These are phyloP conservation scores for Lecanicillium sp. DNA, from an alignment of 2,329 filamentous ascomycete genomes.

Conservation along the genomic window DNA sequence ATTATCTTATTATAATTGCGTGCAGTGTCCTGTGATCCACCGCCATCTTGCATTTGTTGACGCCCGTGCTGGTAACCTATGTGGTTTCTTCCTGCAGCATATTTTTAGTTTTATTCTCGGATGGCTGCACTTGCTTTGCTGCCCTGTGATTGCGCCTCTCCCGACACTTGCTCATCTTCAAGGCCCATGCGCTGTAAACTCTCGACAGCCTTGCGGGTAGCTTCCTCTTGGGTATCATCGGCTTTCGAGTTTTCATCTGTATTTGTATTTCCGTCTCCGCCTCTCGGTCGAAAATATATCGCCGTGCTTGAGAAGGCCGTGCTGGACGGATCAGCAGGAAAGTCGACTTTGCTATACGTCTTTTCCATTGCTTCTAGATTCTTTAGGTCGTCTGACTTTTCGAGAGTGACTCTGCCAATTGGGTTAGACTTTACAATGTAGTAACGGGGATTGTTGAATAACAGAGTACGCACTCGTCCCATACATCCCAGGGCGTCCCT, in stretches of 20 bases:
- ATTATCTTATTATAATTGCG: not conserved
- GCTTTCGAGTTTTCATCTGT: not conserved
- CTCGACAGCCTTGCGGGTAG: not conserved
- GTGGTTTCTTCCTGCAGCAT: too few species aligned
- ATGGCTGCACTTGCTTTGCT: too few species aligned
- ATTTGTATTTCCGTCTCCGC: not conserved
- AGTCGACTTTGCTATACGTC: constrained; percentile 21
- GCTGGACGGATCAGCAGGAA: constrained; percentile 28
- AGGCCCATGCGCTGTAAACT: too few species aligned
- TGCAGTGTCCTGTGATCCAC: not conserved
- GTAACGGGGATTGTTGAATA: not conserved
- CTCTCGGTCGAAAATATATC: constrained; percentile 27
- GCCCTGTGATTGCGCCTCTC: too few species aligned
- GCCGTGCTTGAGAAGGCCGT: constrained; percentile 32
- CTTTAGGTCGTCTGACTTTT: constrained; percentile 16
- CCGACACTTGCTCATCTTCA: too few species aligned
- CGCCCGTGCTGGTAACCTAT: not conserved
- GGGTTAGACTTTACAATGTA: constrained; percentile 7
- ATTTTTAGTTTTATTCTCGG: too few species aligned
- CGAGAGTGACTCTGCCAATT: constrained; percentile 3
- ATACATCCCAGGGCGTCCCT: constrained; percentile 45
- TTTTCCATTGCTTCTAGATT: constrained; percentile 25
- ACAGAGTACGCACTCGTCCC: constrained; percentile 36
- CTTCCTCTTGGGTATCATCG: not conserved
- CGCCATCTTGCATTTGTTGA: not conserved